Base-by-base conservation (phyloP, 257 asterid species). In the Misopates orontium region DNA sequence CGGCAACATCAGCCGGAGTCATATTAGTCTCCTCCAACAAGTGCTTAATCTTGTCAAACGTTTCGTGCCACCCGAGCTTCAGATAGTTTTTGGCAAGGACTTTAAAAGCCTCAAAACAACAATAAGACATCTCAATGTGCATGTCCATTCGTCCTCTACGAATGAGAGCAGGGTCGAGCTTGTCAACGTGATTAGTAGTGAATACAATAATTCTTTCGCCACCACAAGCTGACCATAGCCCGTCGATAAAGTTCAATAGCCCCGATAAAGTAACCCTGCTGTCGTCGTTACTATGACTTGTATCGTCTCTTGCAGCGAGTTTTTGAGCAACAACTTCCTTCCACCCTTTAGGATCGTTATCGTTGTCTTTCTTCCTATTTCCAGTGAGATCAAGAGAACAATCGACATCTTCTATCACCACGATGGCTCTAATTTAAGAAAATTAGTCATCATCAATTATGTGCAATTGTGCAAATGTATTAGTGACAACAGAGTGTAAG, bases 1-100 rank as follows among this genome's bases (percentile, higher is more conserved):
- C 80, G 4, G 85, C 80, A 47, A 80, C 82, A 72, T 81, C 86
- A 22, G 83, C 83, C 0, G 86, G 86, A 65, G 79, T 81, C 9
- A 75, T 78, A 68, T 71, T 24, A 1, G 65, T 59, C 24, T 66
- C 62, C 45, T 67, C 73, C 23, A 81, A 41, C 68, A 77, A 40
- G 28, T 12, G 16, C 69, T 72, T 65, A 20, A 77, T 69, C 18
- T 64, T 63, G 1, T 71, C 42, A 72, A 80, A 80, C 68, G 66
- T 8, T 11, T 66, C 25, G 45, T 81, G 86, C 60, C 64, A 45
- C 18, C 77, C 83, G 69, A 72, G 18, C 0, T 15, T 53, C 25
- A 75, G 48, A 31, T 77, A 80, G 36, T 74, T 80, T 62, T 56
- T 77, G 0, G 81, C 75, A 57, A 77, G 69, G 8, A 75, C 70